Evolutionary conservation across 257 asterid species (phyloP).

Genomic region (Lycium ferocissimum): DNA sequence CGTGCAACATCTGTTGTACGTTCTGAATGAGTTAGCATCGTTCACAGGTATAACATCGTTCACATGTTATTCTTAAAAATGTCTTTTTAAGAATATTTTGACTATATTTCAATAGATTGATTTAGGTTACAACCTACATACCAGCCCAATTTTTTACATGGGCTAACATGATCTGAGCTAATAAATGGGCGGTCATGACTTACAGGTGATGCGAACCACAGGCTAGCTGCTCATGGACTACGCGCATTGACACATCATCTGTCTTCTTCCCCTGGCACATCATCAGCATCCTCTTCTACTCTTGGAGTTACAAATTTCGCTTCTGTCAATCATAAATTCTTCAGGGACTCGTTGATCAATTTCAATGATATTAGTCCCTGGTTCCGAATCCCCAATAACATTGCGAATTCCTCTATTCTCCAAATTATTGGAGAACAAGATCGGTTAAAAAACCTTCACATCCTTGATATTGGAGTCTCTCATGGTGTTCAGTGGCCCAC

Average conservation of each 20-base stretch:
- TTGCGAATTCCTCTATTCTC: constrained; percentile 80
- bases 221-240: constrained; percentile 81
- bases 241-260: constrained; percentile 68
- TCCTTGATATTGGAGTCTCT: constrained; percentile 86
- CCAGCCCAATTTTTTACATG: too few species aligned
- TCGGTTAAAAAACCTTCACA: constrained; percentile 62
- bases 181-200: too few species aligned
- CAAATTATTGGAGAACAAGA: constrained; percentile 62
- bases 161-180: too few species aligned
- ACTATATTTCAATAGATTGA: too few species aligned
- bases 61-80: too few species aligned
- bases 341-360: constrained; percentile 63
- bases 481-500: constrained; percentile 96
- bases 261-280: constrained; percentile 49
- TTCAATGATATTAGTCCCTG: constrained; percentile 86
- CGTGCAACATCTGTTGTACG: constrained; percentile 77
- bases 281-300: constrained; percentile 36
- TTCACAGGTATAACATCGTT: constrained; percentile 22
- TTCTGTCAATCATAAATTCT: constrained; percentile 62
- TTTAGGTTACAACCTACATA: too few species aligned
- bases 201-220: constrained; percentile 76
- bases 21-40: constrained; percentile 72
- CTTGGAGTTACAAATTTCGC: constrained; percentile 49
- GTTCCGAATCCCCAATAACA: constrained; percentile 80
- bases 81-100: too few species aligned